These are phyloP conservation scores for Deuterostichococcus epilithicus DNA, from an alignment of 139 green algal genomes.

Conservation along the genomic window DNA sequence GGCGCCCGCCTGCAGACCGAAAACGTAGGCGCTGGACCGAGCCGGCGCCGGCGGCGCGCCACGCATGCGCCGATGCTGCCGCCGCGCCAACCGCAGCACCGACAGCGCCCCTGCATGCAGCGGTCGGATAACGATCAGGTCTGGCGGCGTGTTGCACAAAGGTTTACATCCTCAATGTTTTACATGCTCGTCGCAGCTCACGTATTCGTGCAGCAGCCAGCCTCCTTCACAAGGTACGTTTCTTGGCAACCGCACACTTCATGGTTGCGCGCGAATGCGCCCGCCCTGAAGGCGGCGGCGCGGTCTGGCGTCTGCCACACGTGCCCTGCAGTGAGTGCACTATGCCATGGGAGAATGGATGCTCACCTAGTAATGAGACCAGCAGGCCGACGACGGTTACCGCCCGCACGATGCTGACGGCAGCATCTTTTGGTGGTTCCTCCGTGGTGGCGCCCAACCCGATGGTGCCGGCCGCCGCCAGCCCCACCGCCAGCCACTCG, in stretches of 20 bases:
- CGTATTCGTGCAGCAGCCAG: no score
- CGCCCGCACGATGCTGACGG: background rate
- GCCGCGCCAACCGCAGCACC: slow-evolving; percentile 27
- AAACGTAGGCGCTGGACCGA: slow-evolving; percentile 1
- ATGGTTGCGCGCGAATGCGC: no score
- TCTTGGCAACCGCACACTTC: no score
- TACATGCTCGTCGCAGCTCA: no score
- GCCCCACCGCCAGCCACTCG: slow-evolving; percentile 62
- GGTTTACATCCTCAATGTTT: no score
- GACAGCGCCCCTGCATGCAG: slow-evolving; percentile 8
- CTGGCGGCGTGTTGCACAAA: no score
- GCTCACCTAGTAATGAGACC: background rate
- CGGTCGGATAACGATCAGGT: no score
- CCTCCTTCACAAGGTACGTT: no score
- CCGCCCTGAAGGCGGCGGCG: no score
- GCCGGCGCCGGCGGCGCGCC: slow-evolving; percentile 6
- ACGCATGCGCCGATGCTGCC: slow-evolving; percentile 2
- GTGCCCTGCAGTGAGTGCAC: no score
- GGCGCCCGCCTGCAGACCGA: slow-evolving; percentile 55
- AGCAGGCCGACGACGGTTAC: background rate
- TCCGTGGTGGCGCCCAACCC: slow-evolving; percentile 45
- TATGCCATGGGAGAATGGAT: no score
- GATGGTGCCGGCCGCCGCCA: slow-evolving; percentile 52
- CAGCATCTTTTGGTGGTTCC: background rate
- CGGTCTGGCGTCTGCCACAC: no score